Percentiles rank a stretch among this genome's conserved stretches.
phyloP scores from a whole-genome alignment of 192 early-diverging fungal species.

The Helicostylum pulchrum region DNA sequence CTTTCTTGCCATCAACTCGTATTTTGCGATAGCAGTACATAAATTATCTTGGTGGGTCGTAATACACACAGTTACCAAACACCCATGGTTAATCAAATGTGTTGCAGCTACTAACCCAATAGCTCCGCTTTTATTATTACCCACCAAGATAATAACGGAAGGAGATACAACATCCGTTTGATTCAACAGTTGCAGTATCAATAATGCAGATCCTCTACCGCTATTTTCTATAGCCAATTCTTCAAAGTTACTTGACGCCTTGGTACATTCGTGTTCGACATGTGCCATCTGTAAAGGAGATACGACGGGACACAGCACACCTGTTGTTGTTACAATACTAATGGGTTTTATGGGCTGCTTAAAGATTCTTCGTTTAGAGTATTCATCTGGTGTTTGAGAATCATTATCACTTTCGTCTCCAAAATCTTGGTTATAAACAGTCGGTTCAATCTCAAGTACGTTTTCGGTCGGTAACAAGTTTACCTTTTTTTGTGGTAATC shows the following conservation, averaged over 20 bases:
- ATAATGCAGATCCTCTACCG: not conserved
- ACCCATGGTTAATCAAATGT: conserved; percentile 78
- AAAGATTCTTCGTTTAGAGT: not conserved
- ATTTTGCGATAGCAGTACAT: conserved; percentile 18
- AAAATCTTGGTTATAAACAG: not conserved
- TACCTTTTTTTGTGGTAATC: conserved; percentile 35
- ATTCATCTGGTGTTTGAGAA: conserved; percentile 11
- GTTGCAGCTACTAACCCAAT: conserved; percentile 68
- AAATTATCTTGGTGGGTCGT: conserved; percentile 42
- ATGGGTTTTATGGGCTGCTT: not conserved
- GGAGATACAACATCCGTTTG: conserved; percentile 3
- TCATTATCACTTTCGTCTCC: conserved; percentile 32
- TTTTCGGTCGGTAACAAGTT: conserved; percentile 59
- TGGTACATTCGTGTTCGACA: conserved; percentile 51
- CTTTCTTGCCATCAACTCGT: conserved; percentile 5
- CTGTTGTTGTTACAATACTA: conserved; percentile 13
- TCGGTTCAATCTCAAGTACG: conserved; percentile 52
- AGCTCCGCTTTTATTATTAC: conserved; percentile 69
- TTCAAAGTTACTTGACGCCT: conserved; percentile 56
- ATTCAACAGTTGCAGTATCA: conserved; percentile 25
- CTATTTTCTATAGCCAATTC: not conserved
- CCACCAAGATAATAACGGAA: conserved; percentile 61
- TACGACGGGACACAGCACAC: conserved; percentile 55
- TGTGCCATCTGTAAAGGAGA: conserved; percentile 63
- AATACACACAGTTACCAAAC: conserved; percentile 54